Evolutionary conservation across 1,284 basidiomycete genomes (phyloP), one percentile per base, ranked within the genome.

Genomic region (Amylostereum chailletii): DNA sequence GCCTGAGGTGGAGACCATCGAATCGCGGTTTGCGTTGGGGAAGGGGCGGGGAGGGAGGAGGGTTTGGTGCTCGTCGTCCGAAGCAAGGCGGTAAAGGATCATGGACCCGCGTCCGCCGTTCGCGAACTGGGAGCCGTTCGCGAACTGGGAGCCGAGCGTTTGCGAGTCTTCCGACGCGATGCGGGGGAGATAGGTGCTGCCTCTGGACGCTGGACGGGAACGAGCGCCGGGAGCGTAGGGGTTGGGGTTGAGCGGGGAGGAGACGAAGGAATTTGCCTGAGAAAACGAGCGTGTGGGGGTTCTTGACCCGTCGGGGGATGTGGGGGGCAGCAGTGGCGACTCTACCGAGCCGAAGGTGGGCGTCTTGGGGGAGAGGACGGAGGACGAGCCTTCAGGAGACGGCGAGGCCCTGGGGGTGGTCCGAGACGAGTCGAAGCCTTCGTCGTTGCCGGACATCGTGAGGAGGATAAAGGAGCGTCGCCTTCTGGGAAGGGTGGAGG

Each of bases 61-160:
- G 33, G 46, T 33, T 4, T 59, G 61, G 38, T 58, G 50, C 34
- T 69, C 62, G 43, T 71, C 68, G 42, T 71, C 71, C 10, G 65
- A 62, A 0, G 80, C 76, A 26, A 86, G 68, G 9, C 80, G 75
- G 61, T 85, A 86, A 47, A 86, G 70, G 38, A 86, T 68, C 82
- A 86, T 84, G 42, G 79, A 80, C 1, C 79, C 79, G 43, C 75
- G 64, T 33, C 65, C 64, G 34, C 61, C 57, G 48, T 57, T 47
- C 11, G 58, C 42, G 41, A 58, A 58, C 42, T 60, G 62, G 40
- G 60, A 58, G 34, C 61, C 57, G 47, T 57, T 48, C 11, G 59
- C 42, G 41, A 58, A 58, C 44, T 60, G 62, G 40, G 60, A 58
- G 6, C 65, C 55, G 41, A 75, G 66, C 0, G 66, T 67, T 30